Percentiles rank a stretch among this genome's conserved stretches.
These are phyloP conservation scores for Claviceps humidiphila DNA, from an alignment of 2,329 filamentous ascomycete genomes.

Conservation along the genomic window DNA sequence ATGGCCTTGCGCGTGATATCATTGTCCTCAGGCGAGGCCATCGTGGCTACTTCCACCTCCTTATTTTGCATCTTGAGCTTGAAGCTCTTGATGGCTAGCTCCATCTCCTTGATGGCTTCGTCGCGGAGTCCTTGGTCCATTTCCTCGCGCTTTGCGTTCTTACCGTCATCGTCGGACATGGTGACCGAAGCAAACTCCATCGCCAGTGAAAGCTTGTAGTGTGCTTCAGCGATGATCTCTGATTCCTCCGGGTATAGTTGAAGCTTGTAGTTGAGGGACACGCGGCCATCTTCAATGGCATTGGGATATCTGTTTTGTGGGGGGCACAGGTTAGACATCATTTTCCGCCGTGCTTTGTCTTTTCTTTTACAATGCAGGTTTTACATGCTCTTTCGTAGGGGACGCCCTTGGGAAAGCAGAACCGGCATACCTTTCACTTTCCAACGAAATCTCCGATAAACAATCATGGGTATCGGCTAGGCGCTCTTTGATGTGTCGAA, in stretches of 20 bases:
- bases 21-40: conserved; percentile 53
- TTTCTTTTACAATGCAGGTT: neutral
- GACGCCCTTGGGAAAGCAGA: neutral
- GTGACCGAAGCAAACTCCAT: conserved; percentile 85
- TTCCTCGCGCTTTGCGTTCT: conserved; percentile 30
- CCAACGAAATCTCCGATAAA: conserved; percentile 89
- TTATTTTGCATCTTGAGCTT: conserved; percentile 57
- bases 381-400: neutral
- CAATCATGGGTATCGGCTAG: conserved; percentile 89
- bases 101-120: conserved; percentile 58
- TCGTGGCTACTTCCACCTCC: conserved; percentile 50
- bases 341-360: neutral
- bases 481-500: conserved; percentile 62
- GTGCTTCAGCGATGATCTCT: conserved; percentile 79
- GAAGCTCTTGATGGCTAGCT: conserved; percentile 61
- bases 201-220: conserved; percentile 91
- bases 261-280: conserved; percentile 65
- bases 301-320: conserved; percentile 50
- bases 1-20: conserved; percentile 50
- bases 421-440: conserved; percentile 61
- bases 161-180: conserved; percentile 36
- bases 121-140: conserved; percentile 58
- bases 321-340: neutral
- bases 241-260: conserved; percentile 69
- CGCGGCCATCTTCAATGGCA: conserved; percentile 72